Base-by-base conservation (phyloP, 1,139 yeast genomes). In the Wickerhamomyces sp. region DNA sequence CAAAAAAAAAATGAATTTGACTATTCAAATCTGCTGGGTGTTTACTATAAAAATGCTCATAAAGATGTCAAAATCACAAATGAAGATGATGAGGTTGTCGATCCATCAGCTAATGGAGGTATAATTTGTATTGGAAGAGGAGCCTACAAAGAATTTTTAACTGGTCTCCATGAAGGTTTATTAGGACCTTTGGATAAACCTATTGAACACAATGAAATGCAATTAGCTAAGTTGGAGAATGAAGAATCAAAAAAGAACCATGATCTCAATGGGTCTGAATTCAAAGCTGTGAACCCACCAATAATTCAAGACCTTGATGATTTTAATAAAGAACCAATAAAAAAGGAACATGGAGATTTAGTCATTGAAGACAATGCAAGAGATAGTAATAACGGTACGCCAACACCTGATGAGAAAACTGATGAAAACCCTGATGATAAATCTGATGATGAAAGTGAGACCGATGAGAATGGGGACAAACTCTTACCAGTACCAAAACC, bases 81-180 rank as follows among this genome's bases (percentile, higher is more conserved):
- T 41, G 83, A 79, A 42, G 87, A 81, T 54, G 61, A 72, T 0
- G 33, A 56, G 9, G 60, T 56, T 13, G 46, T 48, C 19, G 66
- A 69, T 45, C 71, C 71, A 7, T 55, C 60, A 9, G 60, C 68
- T 22, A 76, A 82, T 8, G 97, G 97, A 17, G 98, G 98, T 36
- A 82, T 89, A 13, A 74, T 94, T 19, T 87, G 97, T 60, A 67
- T 94, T 25, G 99, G 99, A 3, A 74, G 99, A 58, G 98, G 98
- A 42, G 92, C 97, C 0, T 92, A 78, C 61, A 92, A 90, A 60
- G 99, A 94, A 66, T 94, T 87, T 58, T 61, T 94, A 41, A 74
- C 77, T 38, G 99, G 98, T 7, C 61, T 94, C 9, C 97, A 92
- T 55, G 98, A 94, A 64, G 99, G 98, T 8, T 72, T 94, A 58